A percentile compares a stretch with the other conserved stretches of the same genome.
Evolutionary conservation across 768 basidiomycete species (phyloP).

Genomic region (Boletus tomentosulus): DNA sequence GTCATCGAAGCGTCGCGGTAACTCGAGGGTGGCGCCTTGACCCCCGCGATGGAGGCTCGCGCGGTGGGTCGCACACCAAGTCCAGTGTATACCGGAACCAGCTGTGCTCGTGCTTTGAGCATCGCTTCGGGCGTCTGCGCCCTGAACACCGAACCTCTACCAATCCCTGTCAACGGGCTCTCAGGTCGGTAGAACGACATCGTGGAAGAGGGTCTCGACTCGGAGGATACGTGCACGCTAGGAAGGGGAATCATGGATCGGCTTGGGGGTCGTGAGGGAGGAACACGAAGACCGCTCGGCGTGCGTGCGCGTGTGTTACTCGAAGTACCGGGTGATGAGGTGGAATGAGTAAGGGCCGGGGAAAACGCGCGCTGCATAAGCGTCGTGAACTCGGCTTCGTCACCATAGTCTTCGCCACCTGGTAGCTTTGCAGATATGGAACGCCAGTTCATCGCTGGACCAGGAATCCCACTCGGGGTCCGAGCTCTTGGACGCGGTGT

Average conservation of each 20-base stretch:
- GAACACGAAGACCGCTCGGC: constrained; percentile 40
- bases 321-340: constrained; percentile 37
- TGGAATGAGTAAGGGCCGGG: constrained; percentile 46
- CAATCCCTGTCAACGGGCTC: constrained; percentile 42
- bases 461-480: constrained; percentile 79
- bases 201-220: constrained; percentile 66
- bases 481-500: constrained; percentile 69
- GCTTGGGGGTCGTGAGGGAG: constrained; percentile 72
- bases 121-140: constrained; percentile 70
- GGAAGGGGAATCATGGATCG: constrained; percentile 83
- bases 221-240: constrained; percentile 61
- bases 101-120: constrained; percentile 56
- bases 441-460: constrained; percentile 48
- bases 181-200: constrained; percentile 65
- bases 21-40: constrained; percentile 67
- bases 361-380: constrained; percentile 63
- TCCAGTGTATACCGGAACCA: constrained; percentile 50
- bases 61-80: constrained; percentile 36
- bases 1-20: constrained; percentile 57
- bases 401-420: constrained; percentile 41
- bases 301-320: constrained; percentile 31
- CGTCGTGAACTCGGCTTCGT: constrained; percentile 41
- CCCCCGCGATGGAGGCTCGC: constrained; percentile 35
- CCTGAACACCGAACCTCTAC: constrained; percentile 35
- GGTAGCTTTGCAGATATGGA: constrained; percentile 47